Conservation (phyloP, 2,329 filamentous ascomycete species). For the Chaetothyriales sp. region DNA sequence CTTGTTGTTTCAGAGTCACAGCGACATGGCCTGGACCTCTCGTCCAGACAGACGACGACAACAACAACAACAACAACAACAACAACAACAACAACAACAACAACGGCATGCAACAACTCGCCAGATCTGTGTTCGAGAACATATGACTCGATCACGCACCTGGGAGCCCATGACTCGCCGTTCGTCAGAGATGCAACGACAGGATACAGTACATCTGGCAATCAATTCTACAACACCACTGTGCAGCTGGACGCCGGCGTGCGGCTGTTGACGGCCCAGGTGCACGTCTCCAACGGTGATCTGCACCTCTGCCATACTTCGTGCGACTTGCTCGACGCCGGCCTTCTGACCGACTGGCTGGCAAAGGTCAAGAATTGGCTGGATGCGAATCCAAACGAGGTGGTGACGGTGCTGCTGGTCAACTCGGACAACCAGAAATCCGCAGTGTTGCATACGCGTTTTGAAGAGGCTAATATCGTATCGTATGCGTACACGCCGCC, state of each 20-base stretch:
- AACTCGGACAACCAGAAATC: slow-evolving; percentile 49
- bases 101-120: slow-evolving; percentile 68
- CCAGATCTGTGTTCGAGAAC: slow-evolving; percentile 53
- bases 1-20: neutral
- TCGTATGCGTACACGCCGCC: slow-evolving; percentile 45
- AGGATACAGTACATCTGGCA: slow-evolving; percentile 48
- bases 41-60: slow-evolving; percentile 2
- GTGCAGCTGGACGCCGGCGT: slow-evolving; percentile 56
- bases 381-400: slow-evolving; percentile 53
- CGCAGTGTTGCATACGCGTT: slow-evolving; percentile 39
- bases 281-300: slow-evolving; percentile 45
- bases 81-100: slow-evolving; percentile 4
- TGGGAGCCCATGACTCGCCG: slow-evolving; percentile 60
- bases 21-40: neutral
- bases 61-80: slow-evolving; percentile 11
- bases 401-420: slow-evolving; percentile 59
- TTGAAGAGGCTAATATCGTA: slow-evolving; percentile 44
- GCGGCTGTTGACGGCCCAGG: slow-evolving; percentile 55
- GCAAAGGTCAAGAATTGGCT: slow-evolving; percentile 51
- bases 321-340: slow-evolving; percentile 55
- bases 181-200: slow-evolving; percentile 53
- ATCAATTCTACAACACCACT: slow-evolving; percentile 58
- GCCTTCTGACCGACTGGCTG: slow-evolving; percentile 50
- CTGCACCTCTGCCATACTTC: slow-evolving; percentile 57
- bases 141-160: slow-evolving; percentile 63